Evolutionary conservation across 2,329 filamentous ascomycete genomes (phyloP), one percentile per base, ranked within the genome.

Genomic region (Cladosporium sp.): DNA sequence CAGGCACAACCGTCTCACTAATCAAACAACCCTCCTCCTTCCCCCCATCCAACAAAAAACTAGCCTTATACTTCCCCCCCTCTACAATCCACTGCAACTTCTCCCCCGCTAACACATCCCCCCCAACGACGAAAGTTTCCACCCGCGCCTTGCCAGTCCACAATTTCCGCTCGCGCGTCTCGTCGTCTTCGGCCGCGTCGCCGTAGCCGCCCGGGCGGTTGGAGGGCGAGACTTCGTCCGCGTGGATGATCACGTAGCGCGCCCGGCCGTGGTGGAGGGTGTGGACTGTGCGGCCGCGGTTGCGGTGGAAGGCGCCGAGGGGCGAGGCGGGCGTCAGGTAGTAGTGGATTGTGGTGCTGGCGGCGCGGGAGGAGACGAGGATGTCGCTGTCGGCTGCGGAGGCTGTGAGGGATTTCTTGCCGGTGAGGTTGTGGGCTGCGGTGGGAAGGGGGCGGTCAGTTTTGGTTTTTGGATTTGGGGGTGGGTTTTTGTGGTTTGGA

Each of bases 11-110:
- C 0, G 80, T 84, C 70, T 87, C 82, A 41, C 78, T 81, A 52
- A 87, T 85, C 67, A 87, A 69, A 57, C 85, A 63, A 0, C 79
- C 79, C 32, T 16, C 12, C 20, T 57, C 60, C 4, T 61, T 58
- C 2, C 57, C 64, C 18, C 76, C 32, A 1, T 74, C 71, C 27
- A 84, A 63, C 50, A 86, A 59, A 64, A 77, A 85, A 58, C 75
- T 83, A 9, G 77, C 78, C 67, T 86, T 87, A 62, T 77, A 87
- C 63, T 81, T 80, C 4, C 79, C 82, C 0, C 83, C 83, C 47
- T 84, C 80, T 7, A 88, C 83, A 53, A 85, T 72, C 83, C 83
- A 87, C 63, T 85, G 81, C 59, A 84, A 55, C 62, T 63, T 77
- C 70, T 87, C 84, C 0, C 82, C 83, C 0, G 61, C 65, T 3